Conservation (phyloP, 2,329 filamentous ascomycete genomes). For the Diaporthe aspalathi region DNA sequence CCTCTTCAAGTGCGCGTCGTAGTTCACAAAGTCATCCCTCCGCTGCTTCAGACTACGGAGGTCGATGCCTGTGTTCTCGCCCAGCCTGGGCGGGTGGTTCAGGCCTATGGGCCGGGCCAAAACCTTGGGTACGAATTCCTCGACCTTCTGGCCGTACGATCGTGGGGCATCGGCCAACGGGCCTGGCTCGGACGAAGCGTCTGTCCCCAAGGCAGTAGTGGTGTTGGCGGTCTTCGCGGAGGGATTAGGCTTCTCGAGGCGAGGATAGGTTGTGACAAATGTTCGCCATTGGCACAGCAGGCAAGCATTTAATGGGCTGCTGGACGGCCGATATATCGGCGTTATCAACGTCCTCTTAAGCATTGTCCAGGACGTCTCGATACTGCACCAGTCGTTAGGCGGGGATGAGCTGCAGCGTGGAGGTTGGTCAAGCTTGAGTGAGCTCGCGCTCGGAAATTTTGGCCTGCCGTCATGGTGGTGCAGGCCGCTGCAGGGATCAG, state of each 20-base stretch:
- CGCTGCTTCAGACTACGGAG: conserved; percentile 73
- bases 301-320: conserved; percentile 51
- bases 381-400: not conserved
- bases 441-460: conserved; percentile 30
- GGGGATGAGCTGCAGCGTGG: not conserved
- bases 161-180: conserved; percentile 68
- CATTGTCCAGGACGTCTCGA: conserved; percentile 25
- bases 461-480: conserved; percentile 5
- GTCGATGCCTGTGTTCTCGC: conserved; percentile 86
- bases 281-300: conserved; percentile 63
- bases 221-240: conserved; percentile 38
- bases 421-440: not conserved
- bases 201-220: conserved; percentile 27
- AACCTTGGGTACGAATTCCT: conserved; percentile 68
- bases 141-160: conserved; percentile 66
- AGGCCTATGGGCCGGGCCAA: conserved; percentile 85
- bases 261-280: conserved; percentile 58
- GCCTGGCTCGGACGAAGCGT: conserved; percentile 47
- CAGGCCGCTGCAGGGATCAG: conserved; percentile 19
- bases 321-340: conserved; percentile 6
- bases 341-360: conserved; percentile 21
- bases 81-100: conserved; percentile 75
- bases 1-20: conserved; percentile 83
- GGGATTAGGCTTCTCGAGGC: conserved; percentile 40
- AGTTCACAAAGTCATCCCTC: conserved; percentile 84